Evolutionary conservation across 2,329 filamentous ascomycete species (phyloP).

Genomic region (Exophiala sideris): DNA sequence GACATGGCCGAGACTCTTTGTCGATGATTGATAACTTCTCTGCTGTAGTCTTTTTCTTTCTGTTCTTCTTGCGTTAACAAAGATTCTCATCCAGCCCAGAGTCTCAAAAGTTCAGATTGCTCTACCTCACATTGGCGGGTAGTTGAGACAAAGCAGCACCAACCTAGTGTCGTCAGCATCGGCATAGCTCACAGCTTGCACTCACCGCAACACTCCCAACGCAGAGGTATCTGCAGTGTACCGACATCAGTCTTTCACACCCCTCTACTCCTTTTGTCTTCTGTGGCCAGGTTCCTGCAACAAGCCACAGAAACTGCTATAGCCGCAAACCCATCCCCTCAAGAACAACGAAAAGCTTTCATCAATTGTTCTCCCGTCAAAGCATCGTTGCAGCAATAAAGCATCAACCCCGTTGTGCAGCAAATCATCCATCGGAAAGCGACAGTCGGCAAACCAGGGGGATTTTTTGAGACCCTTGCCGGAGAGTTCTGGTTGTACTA

Average conservation of each 20-base stretch:
- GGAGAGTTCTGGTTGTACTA: background rate
- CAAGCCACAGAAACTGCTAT: slow-evolving; percentile 14
- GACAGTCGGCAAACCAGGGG: slow-evolving; percentile 8
- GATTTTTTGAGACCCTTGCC: background rate
- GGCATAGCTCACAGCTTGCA: slow-evolving; percentile 1
- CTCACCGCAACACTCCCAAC: slow-evolving; percentile 20
- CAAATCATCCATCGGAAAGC: slow-evolving; percentile 5
- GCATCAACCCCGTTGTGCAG: slow-evolving; percentile 13
- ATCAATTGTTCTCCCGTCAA: slow-evolving; percentile 21
- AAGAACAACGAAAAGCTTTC: slow-evolving; percentile 20
- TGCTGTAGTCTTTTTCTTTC: slow-evolving; percentile 19
- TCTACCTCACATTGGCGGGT: slow-evolving; percentile 11
- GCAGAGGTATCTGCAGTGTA: slow-evolving; percentile 15
- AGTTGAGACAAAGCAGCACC: slow-evolving; percentile 25
- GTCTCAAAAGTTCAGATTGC: slow-evolving; percentile 21
- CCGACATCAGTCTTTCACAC: slow-evolving; percentile 11
- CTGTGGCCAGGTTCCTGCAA: slow-evolving; percentile 23
- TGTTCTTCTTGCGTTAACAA: slow-evolving; percentile 24
- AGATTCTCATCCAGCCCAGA: slow-evolving; percentile 14
- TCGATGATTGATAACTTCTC: slow-evolving; percentile 20
- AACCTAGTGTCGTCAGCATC: slow-evolving; percentile 15
- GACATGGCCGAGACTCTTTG: slow-evolving; percentile 12
- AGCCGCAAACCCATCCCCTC: slow-evolving; percentile 12
- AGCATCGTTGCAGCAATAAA: slow-evolving; percentile 11
- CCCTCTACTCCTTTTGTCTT: background rate